Conservation (phyloP, 2,329 filamentous ascomycete genomes). For the Penicillium palitans region DNA sequence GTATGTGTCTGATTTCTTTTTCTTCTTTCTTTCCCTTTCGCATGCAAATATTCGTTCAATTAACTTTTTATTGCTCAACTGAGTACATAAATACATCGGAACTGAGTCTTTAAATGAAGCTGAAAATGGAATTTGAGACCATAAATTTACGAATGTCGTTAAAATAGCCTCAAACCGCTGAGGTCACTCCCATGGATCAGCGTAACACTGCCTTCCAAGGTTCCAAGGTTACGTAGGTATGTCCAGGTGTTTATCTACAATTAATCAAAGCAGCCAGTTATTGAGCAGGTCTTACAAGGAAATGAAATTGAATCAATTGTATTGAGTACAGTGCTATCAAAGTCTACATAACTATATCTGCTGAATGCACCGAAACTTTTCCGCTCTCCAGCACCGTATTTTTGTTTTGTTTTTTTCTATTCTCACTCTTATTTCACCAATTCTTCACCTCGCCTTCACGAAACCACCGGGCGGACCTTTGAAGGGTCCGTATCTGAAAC, state of each 20-base stretch:
- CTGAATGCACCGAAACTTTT: not conserved
- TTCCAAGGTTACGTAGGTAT: too few species aligned
- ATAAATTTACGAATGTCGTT: not conserved
- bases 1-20: not conserved
- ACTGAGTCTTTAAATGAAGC: not conserved
- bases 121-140: not conserved
- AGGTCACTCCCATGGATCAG: not conserved
- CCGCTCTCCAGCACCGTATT: not conserved
- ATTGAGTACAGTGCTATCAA: not conserved
- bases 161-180: not conserved
- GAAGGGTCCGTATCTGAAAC: not conserved
- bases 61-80: not conserved
- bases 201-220: not conserved
- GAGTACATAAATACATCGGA: not conserved
- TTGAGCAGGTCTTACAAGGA: not conserved
- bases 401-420: not conserved
- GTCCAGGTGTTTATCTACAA: not conserved
- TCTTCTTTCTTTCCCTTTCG: not conserved
- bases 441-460: not conserved
- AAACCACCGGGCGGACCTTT: not conserved
- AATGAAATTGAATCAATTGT: not conserved
- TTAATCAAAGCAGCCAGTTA: not conserved
- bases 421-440: not conserved
- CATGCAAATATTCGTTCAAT: slow-evolving; percentile 8
- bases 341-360: not conserved